These are phyloP conservation scores for Lipomyces mesembrius DNA, from an alignment of 805 yeast genomes.

Conservation along the genomic window DNA sequence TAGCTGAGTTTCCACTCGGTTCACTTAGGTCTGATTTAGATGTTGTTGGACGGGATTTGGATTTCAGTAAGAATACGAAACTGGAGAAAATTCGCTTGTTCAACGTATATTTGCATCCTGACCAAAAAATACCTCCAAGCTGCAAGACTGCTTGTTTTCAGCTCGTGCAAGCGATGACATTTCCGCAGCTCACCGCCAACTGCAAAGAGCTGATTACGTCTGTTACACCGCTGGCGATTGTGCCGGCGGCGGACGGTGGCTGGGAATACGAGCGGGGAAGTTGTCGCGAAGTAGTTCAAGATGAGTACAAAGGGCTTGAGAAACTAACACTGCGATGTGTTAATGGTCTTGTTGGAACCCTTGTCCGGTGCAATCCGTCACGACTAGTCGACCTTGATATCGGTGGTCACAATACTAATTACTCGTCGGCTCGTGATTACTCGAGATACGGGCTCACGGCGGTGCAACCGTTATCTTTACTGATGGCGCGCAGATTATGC, in stretches of 20 bases:
- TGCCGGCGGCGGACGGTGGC: background rate
- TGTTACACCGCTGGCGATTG: background rate
- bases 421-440: background rate
- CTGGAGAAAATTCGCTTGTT: background rate
- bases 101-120: slow-evolving; percentile 2
- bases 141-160: background rate
- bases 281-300: background rate
- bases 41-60: background rate
- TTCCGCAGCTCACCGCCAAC: background rate
- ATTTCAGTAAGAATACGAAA: background rate
- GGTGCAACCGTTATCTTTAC: background rate
- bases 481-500: background rate
- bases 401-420: slow-evolving; percentile 2
- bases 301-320: background rate
- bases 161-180: background rate
- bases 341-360: background rate
- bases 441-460: background rate
- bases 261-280: slow-evolving; percentile 1
- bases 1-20: background rate
- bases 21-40: background rate
- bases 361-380: background rate
- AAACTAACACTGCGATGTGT: background rate
- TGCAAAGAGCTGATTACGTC: background rate
- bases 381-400: background rate
- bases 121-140: background rate